These are phyloP conservation scores for Phaeoacremonium minimum DNA, from an alignment of 2,329 filamentous ascomycete species.

Conservation along the genomic window DNA sequence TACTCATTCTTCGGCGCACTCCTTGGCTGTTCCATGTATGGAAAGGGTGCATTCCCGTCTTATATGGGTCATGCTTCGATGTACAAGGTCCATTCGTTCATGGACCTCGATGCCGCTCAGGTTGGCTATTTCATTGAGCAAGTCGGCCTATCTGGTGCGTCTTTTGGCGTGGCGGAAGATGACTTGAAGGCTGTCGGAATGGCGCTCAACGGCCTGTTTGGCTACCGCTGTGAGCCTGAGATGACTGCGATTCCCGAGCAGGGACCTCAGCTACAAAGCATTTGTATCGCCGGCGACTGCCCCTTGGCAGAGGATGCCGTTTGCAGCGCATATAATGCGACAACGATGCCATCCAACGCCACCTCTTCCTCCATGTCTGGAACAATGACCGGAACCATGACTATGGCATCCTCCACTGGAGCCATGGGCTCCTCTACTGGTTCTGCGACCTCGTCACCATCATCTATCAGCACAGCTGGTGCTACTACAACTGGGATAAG, in stretches of 20 bases:
- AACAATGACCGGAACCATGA: no score
- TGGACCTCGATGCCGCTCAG: conserved; percentile 47
- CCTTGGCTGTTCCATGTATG: conserved; percentile 49
- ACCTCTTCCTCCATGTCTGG: no score
- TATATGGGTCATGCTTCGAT: conserved; percentile 42
- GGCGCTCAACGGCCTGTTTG: conserved; percentile 46
- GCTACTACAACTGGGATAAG: no score
- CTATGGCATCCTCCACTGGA: no score
- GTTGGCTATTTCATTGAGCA: conserved; percentile 57
- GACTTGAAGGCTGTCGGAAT: conserved; percentile 45
- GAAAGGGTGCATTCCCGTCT: conserved; percentile 40
- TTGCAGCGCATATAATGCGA: no score
- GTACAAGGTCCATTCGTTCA: conserved; percentile 56
- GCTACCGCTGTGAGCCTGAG: conserved; percentile 42
- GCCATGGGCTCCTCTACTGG: no score
- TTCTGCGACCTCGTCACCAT: no score
- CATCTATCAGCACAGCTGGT: no score
- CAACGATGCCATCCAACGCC: no score
- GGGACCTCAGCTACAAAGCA: conserved; percentile 44
- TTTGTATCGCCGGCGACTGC: conserved; percentile 49
- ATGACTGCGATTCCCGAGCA: conserved; percentile 38
- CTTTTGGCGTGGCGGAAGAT: conserved; percentile 51
- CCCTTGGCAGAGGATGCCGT: conserved; percentile 37
- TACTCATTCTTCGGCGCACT: conserved; percentile 59
- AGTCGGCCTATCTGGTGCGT: conserved; percentile 50